A percentile compares a stretch with the other conserved stretches of the same genome.
phyloP scores from a whole-genome alignment of 352 stramenopile genomes.

The Phytophthora brassicae region DNA sequence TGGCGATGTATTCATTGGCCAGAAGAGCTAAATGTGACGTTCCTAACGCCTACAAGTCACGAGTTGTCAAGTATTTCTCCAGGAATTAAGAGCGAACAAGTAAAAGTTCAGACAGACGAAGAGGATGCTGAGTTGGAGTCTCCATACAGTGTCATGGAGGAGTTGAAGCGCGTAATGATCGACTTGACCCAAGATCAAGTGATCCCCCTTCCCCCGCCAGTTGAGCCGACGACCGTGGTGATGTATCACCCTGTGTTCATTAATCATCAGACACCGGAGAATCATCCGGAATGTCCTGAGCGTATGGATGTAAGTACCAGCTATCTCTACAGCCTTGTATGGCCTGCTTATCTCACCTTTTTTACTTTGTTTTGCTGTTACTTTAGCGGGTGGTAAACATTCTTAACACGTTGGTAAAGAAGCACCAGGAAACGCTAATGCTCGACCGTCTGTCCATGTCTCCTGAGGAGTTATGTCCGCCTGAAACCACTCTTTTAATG shows the following conservation, averaged over 20 bases:
- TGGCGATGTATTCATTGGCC: constrained; percentile 77
- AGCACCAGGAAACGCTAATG: constrained; percentile 64
- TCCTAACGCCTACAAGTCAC: constrained; percentile 33
- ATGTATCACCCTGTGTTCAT: constrained; percentile 85
- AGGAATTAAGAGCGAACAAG: constrained; percentile 39
- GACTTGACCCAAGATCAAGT: constrained; percentile 69
- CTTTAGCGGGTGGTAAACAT: constrained; percentile 73
- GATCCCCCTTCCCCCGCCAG: constrained; percentile 14
- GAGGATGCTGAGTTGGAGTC: constrained; percentile 16
- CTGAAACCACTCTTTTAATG: constrained; percentile 74
- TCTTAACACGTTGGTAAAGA: constrained; percentile 59
- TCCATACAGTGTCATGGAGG: constrained; percentile 52
- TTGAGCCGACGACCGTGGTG: constrained; percentile 63
- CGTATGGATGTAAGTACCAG: constrained; percentile 66
- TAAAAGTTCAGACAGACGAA: constrained; percentile 20
- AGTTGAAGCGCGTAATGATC: constrained; percentile 80
- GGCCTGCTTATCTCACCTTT: constrained; percentile 15
- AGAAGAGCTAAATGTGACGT: constrained; percentile 49
- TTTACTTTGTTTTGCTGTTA: constrained; percentile 3
- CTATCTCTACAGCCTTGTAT: neutral
- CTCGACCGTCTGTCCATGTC: constrained; percentile 67
- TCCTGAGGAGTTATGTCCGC: constrained; percentile 72
- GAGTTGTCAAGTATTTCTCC: neutral
- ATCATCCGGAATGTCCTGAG: constrained; percentile 81
- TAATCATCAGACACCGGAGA: constrained; percentile 81